A percentile compares a stretch with the other conserved stretches of the same genome.
phyloP scores from a whole-genome alignment of 345 rosid species.

The Dipteronia sinensis region DNA sequence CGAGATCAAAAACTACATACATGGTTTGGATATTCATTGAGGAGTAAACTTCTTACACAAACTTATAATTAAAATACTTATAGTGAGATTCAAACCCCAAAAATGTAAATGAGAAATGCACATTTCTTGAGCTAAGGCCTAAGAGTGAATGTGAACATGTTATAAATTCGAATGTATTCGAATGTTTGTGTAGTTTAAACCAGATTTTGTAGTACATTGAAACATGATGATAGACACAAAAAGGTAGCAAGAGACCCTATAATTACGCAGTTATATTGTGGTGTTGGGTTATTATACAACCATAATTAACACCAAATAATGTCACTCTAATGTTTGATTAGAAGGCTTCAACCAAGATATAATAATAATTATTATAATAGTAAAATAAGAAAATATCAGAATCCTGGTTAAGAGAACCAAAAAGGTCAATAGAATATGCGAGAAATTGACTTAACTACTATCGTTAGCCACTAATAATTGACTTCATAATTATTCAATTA shows the following conservation, averaged over 20 bases:
- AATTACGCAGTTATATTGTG: neutral
- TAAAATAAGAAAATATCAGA: neutral
- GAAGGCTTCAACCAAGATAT: neutral
- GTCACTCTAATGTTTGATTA: neutral
- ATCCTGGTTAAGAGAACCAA: slow-evolving; percentile 3
- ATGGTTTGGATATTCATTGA: too few relatives aligned
- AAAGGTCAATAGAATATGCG: slow-evolving; percentile 4
- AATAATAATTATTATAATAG: neutral
- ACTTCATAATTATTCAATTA: neutral
- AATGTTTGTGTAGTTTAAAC: neutral
- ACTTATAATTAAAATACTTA: too few relatives aligned
- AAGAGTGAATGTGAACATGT: too few relatives aligned
- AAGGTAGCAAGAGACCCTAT: neutral
- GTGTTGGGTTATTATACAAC: neutral
- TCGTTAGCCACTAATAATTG: neutral
- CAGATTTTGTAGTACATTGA: neutral
- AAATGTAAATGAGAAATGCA: too few relatives aligned
- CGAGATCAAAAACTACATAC: too few relatives aligned
- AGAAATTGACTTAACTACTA: neutral
- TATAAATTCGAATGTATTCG: too few relatives aligned
- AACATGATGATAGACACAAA: too few relatives aligned
- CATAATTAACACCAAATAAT: too few relatives aligned
- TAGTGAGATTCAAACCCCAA: too few relatives aligned
- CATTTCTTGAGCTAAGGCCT: too few relatives aligned
- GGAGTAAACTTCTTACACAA: too few relatives aligned